A percentile compares a stretch with the other conserved stretches of the same genome.
These are phyloP conservation scores for Biscogniauxia sp. DNA, from an alignment of 2,329 filamentous ascomycete species.

Conservation along the genomic window DNA sequence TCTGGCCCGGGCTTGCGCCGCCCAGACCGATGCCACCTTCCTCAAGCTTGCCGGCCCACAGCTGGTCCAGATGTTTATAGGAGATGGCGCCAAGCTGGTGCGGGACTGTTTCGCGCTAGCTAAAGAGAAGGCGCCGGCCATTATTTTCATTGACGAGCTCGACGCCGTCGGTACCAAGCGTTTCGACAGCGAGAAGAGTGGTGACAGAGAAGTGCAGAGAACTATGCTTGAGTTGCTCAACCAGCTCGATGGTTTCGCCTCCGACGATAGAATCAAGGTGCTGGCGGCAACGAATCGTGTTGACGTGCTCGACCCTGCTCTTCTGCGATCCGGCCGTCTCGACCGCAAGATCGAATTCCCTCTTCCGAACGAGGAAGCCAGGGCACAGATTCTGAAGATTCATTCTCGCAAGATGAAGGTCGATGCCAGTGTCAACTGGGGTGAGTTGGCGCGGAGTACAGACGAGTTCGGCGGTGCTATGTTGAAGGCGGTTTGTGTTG, in stretches of 20 bases:
- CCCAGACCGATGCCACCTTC: constrained; percentile 97
- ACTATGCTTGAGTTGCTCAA: constrained; percentile 99
- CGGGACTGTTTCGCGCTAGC: constrained; percentile 96
- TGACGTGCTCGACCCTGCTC: constrained; percentile 87
- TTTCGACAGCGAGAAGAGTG: constrained; percentile 97
- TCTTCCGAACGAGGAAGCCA: constrained; percentile 93
- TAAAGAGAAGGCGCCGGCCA: constrained; percentile 97
- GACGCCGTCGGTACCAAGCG: constrained; percentile 98
- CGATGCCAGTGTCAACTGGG: constrained; percentile 91
- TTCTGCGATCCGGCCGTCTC: constrained; percentile 86
- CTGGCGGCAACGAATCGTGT: constrained; percentile 92
- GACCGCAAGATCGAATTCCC: constrained; percentile 99
- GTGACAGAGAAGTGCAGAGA: constrained; percentile 95
- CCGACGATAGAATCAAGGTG: constrained; percentile 95
- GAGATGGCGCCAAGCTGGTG: constrained; percentile 95
- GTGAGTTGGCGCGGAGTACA: constrained; percentile 90
- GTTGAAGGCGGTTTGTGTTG: constrained; percentile 97
- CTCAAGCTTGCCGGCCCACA: constrained; percentile 97
- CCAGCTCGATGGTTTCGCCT: constrained; percentile 96
- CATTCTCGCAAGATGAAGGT: constrained; percentile 99
- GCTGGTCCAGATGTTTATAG: constrained; percentile 99
- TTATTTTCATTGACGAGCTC: constrained; percentile 99
- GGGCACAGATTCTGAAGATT: constrained; percentile 95
- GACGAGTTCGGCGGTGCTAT: constrained; percentile 98
- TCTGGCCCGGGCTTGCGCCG: constrained; percentile 90